Evolutionary conservation across 192 early-diverging fungal species (phyloP).

Genomic region (Martensiomyces pterosporus): DNA sequence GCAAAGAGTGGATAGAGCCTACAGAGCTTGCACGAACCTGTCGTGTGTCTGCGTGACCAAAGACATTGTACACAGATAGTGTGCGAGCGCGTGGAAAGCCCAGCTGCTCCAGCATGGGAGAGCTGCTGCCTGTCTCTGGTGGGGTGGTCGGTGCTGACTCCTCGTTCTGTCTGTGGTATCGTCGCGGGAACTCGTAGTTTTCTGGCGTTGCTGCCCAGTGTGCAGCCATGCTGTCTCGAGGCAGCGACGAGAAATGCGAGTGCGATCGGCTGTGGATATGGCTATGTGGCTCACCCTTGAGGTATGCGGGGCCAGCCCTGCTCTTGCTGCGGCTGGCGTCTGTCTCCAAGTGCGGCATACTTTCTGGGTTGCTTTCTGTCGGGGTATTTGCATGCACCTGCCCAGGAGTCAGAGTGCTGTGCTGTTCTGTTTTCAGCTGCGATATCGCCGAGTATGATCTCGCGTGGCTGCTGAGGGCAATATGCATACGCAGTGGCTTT

Average conservation of each 20-base stretch:
- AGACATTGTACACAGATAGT: conserved; percentile 11
- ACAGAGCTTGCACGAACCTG: conserved; percentile 1
- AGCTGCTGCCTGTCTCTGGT: conserved; percentile 3
- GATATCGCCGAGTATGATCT: neutral
- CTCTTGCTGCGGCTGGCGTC: neutral
- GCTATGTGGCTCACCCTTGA: neutral
- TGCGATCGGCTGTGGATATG: neutral
- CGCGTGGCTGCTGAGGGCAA: neutral
- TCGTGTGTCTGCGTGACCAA: neutral
- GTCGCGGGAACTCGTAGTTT: neutral
- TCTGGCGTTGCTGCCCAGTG: conserved; percentile 7
- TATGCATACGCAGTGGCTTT: neutral
- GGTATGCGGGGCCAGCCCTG: too few relatives aligned
- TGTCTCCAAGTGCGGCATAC: too few relatives aligned
- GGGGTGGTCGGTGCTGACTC: neutral
- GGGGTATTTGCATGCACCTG: neutral
- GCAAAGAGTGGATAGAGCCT: conserved; percentile 17
- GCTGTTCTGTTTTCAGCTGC: neutral
- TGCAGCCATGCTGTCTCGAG: conserved; percentile 6
- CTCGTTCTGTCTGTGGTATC: neutral
- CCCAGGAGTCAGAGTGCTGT: neutral
- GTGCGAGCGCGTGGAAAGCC: conserved; percentile 33
- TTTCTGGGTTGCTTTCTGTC: neutral
- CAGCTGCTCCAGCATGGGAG: conserved; percentile 15
- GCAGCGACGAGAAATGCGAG: neutral